Base-by-base conservation (phyloP, 2,329 filamentous ascomycete genomes). In the Escovopsis weberi region DNA sequence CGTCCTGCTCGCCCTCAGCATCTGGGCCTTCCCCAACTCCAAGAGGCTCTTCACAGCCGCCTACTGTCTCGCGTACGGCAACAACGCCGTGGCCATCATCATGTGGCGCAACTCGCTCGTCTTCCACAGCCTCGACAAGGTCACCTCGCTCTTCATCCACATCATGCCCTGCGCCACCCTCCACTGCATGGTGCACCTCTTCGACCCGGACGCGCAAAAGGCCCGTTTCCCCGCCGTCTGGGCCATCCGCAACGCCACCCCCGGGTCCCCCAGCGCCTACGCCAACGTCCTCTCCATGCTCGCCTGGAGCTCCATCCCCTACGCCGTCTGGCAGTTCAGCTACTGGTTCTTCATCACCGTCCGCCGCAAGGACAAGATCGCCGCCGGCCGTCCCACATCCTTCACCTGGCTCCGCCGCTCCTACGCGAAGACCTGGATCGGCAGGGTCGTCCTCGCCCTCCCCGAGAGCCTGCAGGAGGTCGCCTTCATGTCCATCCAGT, bases 31-130 rank as follows among this genome's bases (percentile, higher is more conserved):
- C 55, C 91, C 91, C 0, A 67, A 74, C 41, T 95, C 88, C 11
- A 94, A 94, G 62, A 80, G 89, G 37, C 73, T 98, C 12, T 88
- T 98, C 61, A 91, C 93, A 50, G 80, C 86, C 51, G 82, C 85
- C 1, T 98, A 88, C 62, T 96, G 91, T 55, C 70, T 98, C 32
- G 85, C 88, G 9, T 93, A 85, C 57, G 91, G 91, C 48, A 98
- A 98, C 64, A 98, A 98, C 58, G 91, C 91, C 18, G 80, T 95
- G 38, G 91, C 91, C 11, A 96, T 98, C 59, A 87, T 91, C 58
- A 91, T 98, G 88, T 98, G 91, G 91, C 80, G 91, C 49, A 98
- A 98, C 61, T 95, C 88, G 30, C 75, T 98, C 56, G 91, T 98
- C 38, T 98, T 98, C 61, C 91, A 98, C 68, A 94, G 86, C 57